A percentile compares a stretch with the other conserved stretches of the same genome.
Conservation (phyloP, 257 asterid species). For the Salvia splendens region DNA sequence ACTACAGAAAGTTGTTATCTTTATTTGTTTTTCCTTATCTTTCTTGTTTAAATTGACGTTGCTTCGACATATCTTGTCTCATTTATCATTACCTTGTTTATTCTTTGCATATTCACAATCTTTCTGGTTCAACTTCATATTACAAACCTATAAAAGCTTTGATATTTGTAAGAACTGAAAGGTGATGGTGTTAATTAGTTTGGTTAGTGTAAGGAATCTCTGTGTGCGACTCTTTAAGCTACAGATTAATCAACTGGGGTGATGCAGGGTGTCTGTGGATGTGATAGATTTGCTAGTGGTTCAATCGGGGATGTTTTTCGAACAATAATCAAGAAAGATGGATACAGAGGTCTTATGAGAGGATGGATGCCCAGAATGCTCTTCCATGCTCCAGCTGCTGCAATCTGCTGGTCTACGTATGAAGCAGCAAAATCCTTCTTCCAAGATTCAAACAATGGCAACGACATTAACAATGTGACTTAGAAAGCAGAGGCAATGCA, state of each 20-base stretch:
- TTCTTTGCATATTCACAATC: background rate
- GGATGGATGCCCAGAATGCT: constrained; percentile 99
- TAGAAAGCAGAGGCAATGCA: constrained; percentile 29
- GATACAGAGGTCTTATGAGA: constrained; percentile 83
- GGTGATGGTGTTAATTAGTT: background rate
- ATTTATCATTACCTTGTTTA: background rate
- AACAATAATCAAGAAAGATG: constrained; percentile 79
- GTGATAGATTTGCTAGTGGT: constrained; percentile 77
- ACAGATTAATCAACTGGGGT: constrained; percentile 7
- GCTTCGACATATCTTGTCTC: background rate
- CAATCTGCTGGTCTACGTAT: constrained; percentile 96
- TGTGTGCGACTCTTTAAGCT: background rate
- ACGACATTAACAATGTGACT: constrained; percentile 35
- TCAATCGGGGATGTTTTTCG: constrained; percentile 72
- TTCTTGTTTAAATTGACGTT: background rate
- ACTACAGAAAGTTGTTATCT: background rate
- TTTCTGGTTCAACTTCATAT: background rate
- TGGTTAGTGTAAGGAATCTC: background rate
- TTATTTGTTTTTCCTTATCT: background rate
- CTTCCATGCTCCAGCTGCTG: constrained; percentile 99
- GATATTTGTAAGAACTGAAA: background rate
- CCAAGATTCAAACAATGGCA: constrained; percentile 48
- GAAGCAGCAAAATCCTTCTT: constrained; percentile 88
- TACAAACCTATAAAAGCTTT: background rate
- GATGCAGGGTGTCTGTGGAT: constrained; percentile 92